Evolutionary conservation across 2,329 filamentous ascomycete species (phyloP).

Genomic region (Diaporthe citrichinensis): DNA sequence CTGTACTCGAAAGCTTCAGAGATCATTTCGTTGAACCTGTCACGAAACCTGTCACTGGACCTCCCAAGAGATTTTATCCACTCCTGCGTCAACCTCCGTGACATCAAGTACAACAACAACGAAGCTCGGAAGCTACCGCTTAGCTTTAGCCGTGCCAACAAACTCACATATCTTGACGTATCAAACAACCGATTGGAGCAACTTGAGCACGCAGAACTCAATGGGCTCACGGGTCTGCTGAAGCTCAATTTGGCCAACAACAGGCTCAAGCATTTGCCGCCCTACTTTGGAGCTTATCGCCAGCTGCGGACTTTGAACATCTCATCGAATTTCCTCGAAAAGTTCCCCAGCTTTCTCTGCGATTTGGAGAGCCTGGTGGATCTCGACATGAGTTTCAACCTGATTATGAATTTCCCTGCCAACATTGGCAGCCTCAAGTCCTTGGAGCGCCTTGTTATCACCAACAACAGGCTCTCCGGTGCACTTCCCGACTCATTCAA

Average conservation of each 20-base stretch:
- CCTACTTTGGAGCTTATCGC: constrained; percentile 86
- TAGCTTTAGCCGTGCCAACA: constrained; percentile 84
- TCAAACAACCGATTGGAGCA: constrained; percentile 95
- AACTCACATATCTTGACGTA: constrained; percentile 90
- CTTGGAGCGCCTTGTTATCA: constrained; percentile 92
- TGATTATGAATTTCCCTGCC: constrained; percentile 82
- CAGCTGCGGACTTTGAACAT: constrained; percentile 87
- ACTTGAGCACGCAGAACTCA: constrained; percentile 86
- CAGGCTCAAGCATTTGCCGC: constrained; percentile 81
- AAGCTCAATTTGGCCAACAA: constrained; percentile 97
- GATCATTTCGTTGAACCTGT: constrained; percentile 95
- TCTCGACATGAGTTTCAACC: constrained; percentile 96
- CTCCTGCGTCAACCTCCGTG: constrained; percentile 88
- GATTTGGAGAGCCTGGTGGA: constrained; percentile 87
- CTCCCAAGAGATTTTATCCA: constrained; percentile 97
- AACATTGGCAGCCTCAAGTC: constrained; percentile 83
- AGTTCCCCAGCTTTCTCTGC: constrained; percentile 89
- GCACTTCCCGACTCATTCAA: constrained; percentile 81
- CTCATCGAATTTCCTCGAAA: constrained; percentile 91
- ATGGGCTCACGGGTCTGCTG: constrained; percentile 80
- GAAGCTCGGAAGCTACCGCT: constrained; percentile 89
- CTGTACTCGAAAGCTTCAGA: constrained; percentile 92
- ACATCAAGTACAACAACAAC: constrained; percentile 97
- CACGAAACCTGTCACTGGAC: constrained; percentile 90
- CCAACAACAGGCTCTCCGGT: constrained; percentile 89